Base-by-base conservation (phyloP, 495 filamentous ascomycete species). In the Penicillium canariense region DNA sequence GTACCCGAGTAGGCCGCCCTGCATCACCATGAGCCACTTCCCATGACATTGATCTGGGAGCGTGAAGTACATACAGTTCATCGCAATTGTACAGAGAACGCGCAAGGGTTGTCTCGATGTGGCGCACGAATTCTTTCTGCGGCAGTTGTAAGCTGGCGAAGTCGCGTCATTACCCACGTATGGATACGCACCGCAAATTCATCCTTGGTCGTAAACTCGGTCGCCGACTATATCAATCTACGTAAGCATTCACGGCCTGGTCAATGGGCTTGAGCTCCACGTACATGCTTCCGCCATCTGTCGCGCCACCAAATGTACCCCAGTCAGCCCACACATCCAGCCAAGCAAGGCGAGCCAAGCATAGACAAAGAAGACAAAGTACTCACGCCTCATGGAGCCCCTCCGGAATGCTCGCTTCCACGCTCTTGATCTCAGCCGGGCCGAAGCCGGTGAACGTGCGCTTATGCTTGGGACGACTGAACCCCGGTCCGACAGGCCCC, bases 81-180 rank as follows among this genome's bases (percentile, higher is more conserved):
- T 98, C 94, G 76, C 95, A 97, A 74, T 98, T 98, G 81, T 89
- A 98, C 68, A 98, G 83, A 58, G 91, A 96, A 14, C 94, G 90
- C 57, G 95, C 94, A 51, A 98, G 81, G 2, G 94, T 96, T 3
- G 95, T 97, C 70, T 98, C 95, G 64, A 98, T 86, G 77, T 98
- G 94, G 40, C 87, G 87, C 47, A 98, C 90, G 39, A 94, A 79
- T 63, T 96, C 91, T 63, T 75, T 81, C 83, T 93, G 70, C 20
- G 32, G 23, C 3, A 5, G 27, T 38, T 42, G 54, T 43, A 27
- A 48, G 15, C 10, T 35, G 11, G 25, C n/a, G n/a, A n/a, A n/a
- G n/a, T n/a, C n/a, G n/a, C n/a, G n/a, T n/a, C n/a, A n/a, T n/a
- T 31, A 18, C 38, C 26, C 17, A 26, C 27, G 39, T 6, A 26